phyloP scores from a whole-genome alignment of 257 asterid species.

The Prunella vulgaris region DNA sequence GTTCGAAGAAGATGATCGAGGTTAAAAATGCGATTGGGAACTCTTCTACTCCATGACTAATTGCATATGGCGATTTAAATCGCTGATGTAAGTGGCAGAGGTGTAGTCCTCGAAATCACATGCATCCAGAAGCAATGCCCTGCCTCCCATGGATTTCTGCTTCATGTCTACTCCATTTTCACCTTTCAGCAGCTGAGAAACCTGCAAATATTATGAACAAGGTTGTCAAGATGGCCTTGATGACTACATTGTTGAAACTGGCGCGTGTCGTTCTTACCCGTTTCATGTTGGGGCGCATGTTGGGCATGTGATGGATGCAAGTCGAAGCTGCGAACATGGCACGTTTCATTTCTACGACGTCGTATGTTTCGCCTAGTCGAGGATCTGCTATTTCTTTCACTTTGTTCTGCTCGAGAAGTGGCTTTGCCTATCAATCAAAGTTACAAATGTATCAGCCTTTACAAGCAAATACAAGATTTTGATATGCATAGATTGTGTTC shows the following conservation, averaged over 20 bases:
- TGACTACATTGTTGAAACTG: not conserved
- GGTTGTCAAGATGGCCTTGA: not conserved
- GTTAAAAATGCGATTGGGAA: not conserved
- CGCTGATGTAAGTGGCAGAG: conserved; percentile 53
- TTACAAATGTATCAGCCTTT: not conserved
- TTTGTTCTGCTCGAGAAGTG: conserved; percentile 60
- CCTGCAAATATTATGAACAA: conserved; percentile 36
- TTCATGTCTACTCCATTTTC: conserved; percentile 53
- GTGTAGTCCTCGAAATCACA: conserved; percentile 76
- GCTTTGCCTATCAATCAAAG: conserved; percentile 57
- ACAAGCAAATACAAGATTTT: not conserved
- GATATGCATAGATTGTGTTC: not conserved
- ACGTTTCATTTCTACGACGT: conserved; percentile 56
- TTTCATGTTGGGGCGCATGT: conserved; percentile 79
- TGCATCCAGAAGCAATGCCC: conserved; percentile 48
- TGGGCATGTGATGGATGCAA: conserved; percentile 73
- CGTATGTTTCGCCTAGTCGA: conserved; percentile 40
- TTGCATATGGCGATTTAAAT: conserved; percentile 81
- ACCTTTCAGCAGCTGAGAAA: conserved; percentile 56
- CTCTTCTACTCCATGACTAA: conserved; percentile 69
- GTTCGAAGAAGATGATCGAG: not conserved
- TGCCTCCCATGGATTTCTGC: conserved; percentile 52
- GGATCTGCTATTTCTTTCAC: conserved; percentile 72
- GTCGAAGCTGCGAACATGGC: conserved; percentile 67
- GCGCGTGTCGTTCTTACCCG: conserved; percentile 31